Conservation (phyloP, 2,329 filamentous ascomycete genomes). For the Blastomyces parvus region DNA sequence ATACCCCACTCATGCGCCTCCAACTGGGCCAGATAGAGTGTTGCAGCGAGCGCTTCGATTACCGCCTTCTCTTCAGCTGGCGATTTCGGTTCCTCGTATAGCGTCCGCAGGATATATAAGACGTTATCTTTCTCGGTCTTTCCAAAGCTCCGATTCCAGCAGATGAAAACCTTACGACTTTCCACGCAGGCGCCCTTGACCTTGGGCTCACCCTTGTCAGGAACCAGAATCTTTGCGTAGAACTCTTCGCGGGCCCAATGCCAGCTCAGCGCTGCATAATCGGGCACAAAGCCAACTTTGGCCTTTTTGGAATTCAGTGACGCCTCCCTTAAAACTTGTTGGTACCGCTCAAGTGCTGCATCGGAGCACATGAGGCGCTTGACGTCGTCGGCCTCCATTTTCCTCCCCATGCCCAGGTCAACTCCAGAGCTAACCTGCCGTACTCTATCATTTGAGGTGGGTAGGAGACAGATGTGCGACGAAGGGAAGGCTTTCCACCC, state of each 20-base stretch:
- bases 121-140: slow-evolving; percentile 29
- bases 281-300: slow-evolving; percentile 59
- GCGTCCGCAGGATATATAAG: slow-evolving; percentile 36
- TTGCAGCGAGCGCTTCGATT: slow-evolving; percentile 48
- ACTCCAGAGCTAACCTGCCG: slow-evolving; percentile 19
- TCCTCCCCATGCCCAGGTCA: slow-evolving; percentile 23
- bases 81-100: slow-evolving; percentile 33
- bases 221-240: slow-evolving; percentile 56
- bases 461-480: slow-evolving; percentile 57
- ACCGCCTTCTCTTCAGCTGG: slow-evolving; percentile 39
- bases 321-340: slow-evolving; percentile 48
- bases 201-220: slow-evolving; percentile 39
- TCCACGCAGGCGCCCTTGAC: slow-evolving; percentile 62
- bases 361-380: slow-evolving; percentile 43
- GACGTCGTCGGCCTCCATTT: slow-evolving; percentile 29
- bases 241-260: slow-evolving; percentile 74
- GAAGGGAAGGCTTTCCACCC: slow-evolving; percentile 72
- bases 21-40: slow-evolving; percentile 57
- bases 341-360: slow-evolving; percentile 58
- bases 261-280: slow-evolving; percentile 61
- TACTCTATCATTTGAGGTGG: slow-evolving; percentile 24
- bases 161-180: slow-evolving; percentile 30
- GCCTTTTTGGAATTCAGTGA: slow-evolving; percentile 33
- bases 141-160: slow-evolving; percentile 35
- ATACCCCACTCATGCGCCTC: slow-evolving; percentile 66